Evolutionary conservation across 2,329 filamentous ascomycete genomes (phyloP).

Genomic region (Aspergillus latus): DNA sequence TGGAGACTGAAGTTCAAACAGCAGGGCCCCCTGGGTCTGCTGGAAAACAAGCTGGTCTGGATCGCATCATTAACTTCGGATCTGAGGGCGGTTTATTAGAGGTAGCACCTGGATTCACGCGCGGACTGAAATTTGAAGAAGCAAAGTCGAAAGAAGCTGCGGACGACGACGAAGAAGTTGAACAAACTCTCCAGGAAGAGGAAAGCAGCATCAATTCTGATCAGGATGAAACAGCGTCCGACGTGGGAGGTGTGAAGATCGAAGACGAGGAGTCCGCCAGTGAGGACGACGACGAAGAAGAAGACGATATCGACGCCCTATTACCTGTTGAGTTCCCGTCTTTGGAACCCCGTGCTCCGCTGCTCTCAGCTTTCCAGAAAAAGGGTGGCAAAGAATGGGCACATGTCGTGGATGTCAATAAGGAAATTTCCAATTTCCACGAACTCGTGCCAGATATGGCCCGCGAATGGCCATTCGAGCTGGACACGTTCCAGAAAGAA

Average conservation of each 20-base stretch:
- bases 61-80: conserved; percentile 81
- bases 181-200: conserved; percentile 58
- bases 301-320: conserved; percentile 74
- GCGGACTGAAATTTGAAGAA: conserved; percentile 72
- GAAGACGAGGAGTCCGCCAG: conserved; percentile 29
- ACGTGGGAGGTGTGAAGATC: conserved; percentile 27
- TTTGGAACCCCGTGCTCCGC: conserved; percentile 75
- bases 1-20: conserved; percentile 70
- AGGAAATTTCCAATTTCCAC: conserved; percentile 88
- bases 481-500: conserved; percentile 98
- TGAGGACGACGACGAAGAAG: conserved; percentile 29
- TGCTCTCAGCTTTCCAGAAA: conserved; percentile 69
- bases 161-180: conserved; percentile 67
- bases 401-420: conserved; percentile 95
- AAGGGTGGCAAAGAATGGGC: conserved; percentile 88
- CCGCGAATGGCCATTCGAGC: conserved; percentile 91
- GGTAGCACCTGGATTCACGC: conserved; percentile 74
- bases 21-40: conserved; percentile 45
- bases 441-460: conserved; percentile 97
- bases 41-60: conserved; percentile 57
- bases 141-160: conserved; percentile 58
- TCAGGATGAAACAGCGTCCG: conserved; percentile 49
- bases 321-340: conserved; percentile 92
- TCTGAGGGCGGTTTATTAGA: conserved; percentile 75
- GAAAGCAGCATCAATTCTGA: conserved; percentile 48